These are phyloP conservation scores for Centella asiatica DNA, from an alignment of 129 eudicot species.

Conservation along the genomic window DNA sequence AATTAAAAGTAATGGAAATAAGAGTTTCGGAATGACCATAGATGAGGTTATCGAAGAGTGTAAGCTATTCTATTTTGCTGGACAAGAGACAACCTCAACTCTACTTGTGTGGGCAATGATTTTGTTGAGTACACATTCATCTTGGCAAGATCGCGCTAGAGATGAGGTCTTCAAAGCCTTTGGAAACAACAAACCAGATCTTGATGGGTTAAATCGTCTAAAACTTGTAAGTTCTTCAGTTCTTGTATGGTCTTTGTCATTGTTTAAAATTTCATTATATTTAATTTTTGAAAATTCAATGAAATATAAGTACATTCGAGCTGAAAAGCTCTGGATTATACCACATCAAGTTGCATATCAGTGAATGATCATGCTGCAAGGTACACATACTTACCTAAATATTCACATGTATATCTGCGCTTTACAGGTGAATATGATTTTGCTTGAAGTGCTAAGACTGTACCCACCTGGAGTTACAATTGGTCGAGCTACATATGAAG, in stretches of 20 bases:
- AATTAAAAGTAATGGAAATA: not conserved
- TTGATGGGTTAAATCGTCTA: constrained; percentile 5
- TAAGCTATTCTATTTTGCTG: constrained; percentile 5
- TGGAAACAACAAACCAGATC: not conserved
- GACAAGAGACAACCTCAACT: constrained; percentile 8
- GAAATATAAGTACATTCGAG: too few relatives aligned
- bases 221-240: constrained; percentile 6
- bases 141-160: constrained; percentile 10
- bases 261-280: too few relatives aligned
- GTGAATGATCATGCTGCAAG: too few relatives aligned
- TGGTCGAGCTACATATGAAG: not conserved
- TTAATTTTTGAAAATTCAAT: too few relatives aligned
- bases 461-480: constrained; percentile 17
- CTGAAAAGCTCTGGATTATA: too few relatives aligned
- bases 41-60: constrained; percentile 8
- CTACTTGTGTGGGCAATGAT: constrained; percentile 7
- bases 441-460: constrained; percentile 22
- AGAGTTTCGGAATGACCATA: not conserved
- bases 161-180: constrained; percentile 4
- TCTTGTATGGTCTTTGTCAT: too few relatives aligned
- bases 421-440: not conserved
- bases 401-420: too few relatives aligned
- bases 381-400: too few relatives aligned
- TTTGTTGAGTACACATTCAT: not conserved
- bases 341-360: too few relatives aligned